These are phyloP conservation scores for Triangularia setosa DNA, from an alignment of 2,329 filamentous ascomycete species.

Conservation along the genomic window DNA sequence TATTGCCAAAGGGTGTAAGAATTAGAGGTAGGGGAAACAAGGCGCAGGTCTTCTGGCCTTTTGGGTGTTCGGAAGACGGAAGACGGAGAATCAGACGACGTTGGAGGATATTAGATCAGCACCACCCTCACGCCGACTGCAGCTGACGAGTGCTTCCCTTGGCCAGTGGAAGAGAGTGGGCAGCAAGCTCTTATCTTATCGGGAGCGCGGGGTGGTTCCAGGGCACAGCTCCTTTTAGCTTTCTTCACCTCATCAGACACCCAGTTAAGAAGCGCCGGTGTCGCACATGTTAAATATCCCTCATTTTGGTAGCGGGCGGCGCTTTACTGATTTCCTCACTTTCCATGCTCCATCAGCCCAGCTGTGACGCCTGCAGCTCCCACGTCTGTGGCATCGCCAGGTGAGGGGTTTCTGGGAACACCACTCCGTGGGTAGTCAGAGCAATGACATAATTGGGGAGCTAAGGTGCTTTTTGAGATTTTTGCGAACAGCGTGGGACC, in stretches of 20 bases:
- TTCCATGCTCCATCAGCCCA: not conserved
- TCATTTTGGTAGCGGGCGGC: not conserved
- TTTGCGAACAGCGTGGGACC: not conserved
- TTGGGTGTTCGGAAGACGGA: not conserved
- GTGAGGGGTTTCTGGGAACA: constrained; percentile 4
- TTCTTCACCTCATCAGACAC: not conserved
- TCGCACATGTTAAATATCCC: not conserved
- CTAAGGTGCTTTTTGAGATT: not conserved
- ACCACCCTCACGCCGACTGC: constrained; percentile 1
- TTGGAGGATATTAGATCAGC: constrained; percentile 2
- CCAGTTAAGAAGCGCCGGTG: not conserved
- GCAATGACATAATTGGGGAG: constrained; percentile 7
- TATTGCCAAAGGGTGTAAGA: not conserved
- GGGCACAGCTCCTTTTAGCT: not conserved
- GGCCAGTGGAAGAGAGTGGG: constrained; percentile 1
- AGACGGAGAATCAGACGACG: constrained; percentile 2
- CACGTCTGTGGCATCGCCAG: not conserved
- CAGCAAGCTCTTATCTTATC: constrained; percentile 11
- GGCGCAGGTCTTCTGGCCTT: not conserved
- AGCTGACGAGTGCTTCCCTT: constrained; percentile 8
- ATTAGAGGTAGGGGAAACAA: not conserved
- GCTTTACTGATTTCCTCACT: not conserved
- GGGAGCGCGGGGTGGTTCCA: constrained; percentile 2
- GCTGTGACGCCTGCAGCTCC: not conserved
- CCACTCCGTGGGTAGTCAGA: not conserved